Conservation (phyloP, 305 asterid genomes). For the Andrographis paniculata region DNA sequence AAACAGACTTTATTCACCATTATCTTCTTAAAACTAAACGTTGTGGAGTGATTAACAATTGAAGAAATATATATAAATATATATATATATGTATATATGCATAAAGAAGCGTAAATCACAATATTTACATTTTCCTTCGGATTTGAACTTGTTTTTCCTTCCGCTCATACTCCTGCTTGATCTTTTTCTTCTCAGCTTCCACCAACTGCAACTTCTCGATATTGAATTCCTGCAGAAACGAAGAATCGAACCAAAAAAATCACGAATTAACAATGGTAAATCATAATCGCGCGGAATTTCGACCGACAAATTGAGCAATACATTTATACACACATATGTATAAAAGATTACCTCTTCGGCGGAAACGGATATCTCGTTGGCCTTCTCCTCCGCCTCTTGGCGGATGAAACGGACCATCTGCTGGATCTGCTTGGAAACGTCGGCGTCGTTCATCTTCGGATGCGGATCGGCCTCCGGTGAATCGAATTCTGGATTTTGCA, state of each 20-base stretch:
- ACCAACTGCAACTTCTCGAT: conserved; percentile 65
- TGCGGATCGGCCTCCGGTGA: conserved; percentile 19
- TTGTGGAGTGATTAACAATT: no score
- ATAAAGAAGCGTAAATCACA: neutral
- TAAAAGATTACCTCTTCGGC: conserved; percentile 67
- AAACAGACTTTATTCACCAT: no score
- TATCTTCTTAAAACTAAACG: neutral
- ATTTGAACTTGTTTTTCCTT: conserved; percentile 57
- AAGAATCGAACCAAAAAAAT: neutral
- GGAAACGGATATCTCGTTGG: conserved; percentile 87
- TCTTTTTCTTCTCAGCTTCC: conserved; percentile 69
- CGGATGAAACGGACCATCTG: conserved; percentile 99
- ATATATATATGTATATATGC: neutral
- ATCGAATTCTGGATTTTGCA: neutral
- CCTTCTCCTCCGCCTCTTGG: conserved; percentile 96
- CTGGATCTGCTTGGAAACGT: conserved; percentile 98
- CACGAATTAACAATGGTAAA: neutral
- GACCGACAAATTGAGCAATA: neutral
- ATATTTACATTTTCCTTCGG: conserved; percentile 50
- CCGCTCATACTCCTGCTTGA: conserved; percentile 62
- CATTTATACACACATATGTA: neutral
- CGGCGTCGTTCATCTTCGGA: conserved; percentile 73
- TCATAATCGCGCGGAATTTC: no score
- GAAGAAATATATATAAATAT: neutral
- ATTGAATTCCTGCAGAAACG: conserved; percentile 43